These are phyloP conservation scores for Hymenoscyphus fraxineus DNA, from an alignment of 2,329 filamentous ascomycete species.

Conservation along the genomic window DNA sequence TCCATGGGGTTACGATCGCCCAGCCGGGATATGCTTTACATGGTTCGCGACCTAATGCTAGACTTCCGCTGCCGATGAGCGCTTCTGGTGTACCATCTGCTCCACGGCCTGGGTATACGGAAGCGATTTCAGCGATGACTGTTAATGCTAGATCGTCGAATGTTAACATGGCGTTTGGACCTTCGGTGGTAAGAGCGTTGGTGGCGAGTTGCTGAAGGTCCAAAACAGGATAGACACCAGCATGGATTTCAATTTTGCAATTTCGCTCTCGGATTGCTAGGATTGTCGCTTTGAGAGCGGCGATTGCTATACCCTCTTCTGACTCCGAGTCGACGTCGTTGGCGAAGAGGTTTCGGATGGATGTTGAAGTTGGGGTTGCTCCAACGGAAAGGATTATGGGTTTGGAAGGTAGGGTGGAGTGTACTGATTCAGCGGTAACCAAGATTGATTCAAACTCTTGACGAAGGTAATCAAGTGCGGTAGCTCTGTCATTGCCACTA, in stretches of 20 bases:
- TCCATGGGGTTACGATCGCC: slow-evolving; percentile 65
- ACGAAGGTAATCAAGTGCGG: slow-evolving; percentile 57
- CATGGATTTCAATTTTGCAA: slow-evolving; percentile 64
- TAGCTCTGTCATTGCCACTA: slow-evolving; percentile 46
- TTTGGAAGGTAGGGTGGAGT: slow-evolving; percentile 13
- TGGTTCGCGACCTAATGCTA: slow-evolving; percentile 70
- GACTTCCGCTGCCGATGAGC: slow-evolving; percentile 63
- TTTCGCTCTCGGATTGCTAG: slow-evolving; percentile 37
- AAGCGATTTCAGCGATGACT: slow-evolving; percentile 68
- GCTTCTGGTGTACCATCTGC: slow-evolving; percentile 52
- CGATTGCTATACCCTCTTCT: slow-evolving; percentile 32
- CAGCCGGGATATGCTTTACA: slow-evolving; percentile 68
- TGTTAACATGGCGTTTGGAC: slow-evolving; percentile 21
- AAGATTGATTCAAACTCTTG: slow-evolving; percentile 56
- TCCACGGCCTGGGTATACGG: slow-evolving; percentile 60
- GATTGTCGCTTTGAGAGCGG: slow-evolving; percentile 41
- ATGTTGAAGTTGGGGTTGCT: slow-evolving; percentile 70
- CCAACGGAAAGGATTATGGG: slow-evolving; percentile 63
- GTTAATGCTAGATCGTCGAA: slow-evolving; percentile 59
- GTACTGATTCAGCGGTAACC: slow-evolving; percentile 41
- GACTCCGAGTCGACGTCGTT: slow-evolving; percentile 23
- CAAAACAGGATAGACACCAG: slow-evolving; percentile 70
- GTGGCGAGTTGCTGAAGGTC: slow-evolving; percentile 79
- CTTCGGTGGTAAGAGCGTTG: slow-evolving; percentile 48
- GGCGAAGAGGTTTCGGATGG: slow-evolving; percentile 55